Evolutionary conservation across 2,329 filamentous ascomycete genomes (phyloP).

Genomic region (Truncatella angustata): DNA sequence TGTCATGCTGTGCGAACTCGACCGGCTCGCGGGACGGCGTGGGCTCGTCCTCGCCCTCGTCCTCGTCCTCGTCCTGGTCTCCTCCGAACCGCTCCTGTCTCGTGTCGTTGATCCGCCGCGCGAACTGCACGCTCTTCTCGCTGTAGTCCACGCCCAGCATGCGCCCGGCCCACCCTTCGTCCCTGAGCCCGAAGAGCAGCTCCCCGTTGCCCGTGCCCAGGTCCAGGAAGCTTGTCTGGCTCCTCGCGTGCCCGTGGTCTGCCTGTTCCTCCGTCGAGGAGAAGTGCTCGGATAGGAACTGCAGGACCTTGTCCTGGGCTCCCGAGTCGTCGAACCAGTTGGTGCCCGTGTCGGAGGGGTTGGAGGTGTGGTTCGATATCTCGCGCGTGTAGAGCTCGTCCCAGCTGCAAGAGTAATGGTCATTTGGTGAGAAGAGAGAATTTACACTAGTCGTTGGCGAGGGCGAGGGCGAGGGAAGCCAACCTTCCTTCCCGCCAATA

Average conservation of each 20-base stretch:
- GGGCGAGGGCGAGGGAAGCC: too few species aligned
- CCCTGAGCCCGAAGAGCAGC: slow-evolving; percentile 77
- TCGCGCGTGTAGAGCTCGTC: slow-evolving; percentile 71
- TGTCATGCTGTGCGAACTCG: slow-evolving; percentile 51
- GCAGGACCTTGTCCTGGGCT: slow-evolving; percentile 77
- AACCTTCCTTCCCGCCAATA: too few species aligned
- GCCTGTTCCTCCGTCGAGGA: slow-evolving; percentile 19
- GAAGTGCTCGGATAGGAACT: slow-evolving; percentile 54
- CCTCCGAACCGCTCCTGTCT: slow-evolving; percentile 17
- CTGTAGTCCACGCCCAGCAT: slow-evolving; percentile 93
- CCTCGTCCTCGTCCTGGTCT: slow-evolving; percentile 21
- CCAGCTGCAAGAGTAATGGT: too few species aligned
- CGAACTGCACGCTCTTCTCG: slow-evolving; percentile 69
- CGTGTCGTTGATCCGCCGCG: slow-evolving; percentile 57
- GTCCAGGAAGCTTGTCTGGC: slow-evolving; percentile 68
- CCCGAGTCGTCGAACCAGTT: slow-evolving; percentile 96
- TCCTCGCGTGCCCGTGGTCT: slow-evolving; percentile 19
- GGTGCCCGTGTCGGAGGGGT: slow-evolving; percentile 79
- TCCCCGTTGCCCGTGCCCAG: slow-evolving; percentile 94
- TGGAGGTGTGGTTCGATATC: slow-evolving; percentile 66
- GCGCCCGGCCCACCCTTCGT: slow-evolving; percentile 60
- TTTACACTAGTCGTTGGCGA: too few species aligned
- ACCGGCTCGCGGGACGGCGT: slow-evolving; percentile 20
- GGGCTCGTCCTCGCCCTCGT: slow-evolving; percentile 7
- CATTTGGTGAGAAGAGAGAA: too few species aligned